These are phyloP conservation scores for Kazachstania africana DNA, from an alignment of 805 yeast genomes.

Conservation along the genomic window DNA sequence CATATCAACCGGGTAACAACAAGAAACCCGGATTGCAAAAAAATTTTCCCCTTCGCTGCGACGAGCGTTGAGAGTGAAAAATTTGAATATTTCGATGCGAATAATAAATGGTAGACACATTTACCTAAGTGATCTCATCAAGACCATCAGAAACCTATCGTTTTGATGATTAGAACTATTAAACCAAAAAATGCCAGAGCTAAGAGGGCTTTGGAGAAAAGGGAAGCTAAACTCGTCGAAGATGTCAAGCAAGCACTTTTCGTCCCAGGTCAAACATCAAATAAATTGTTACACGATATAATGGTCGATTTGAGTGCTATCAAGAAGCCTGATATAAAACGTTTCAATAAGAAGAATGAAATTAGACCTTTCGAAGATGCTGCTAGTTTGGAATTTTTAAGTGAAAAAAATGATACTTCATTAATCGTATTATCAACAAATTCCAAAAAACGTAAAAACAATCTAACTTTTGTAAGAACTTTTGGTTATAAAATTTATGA, in stretches of 20 bases:
- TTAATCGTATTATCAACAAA: slow-evolving; percentile 65
- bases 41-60: too few species aligned
- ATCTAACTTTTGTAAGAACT: slow-evolving; percentile 76
- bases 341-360: slow-evolving; percentile 81
- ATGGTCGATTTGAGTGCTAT: slow-evolving; percentile 80
- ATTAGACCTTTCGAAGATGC: slow-evolving; percentile 90
- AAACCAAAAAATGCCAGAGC: slow-evolving; percentile 93
- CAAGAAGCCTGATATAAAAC: slow-evolving; percentile 82
- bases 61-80: too few species aligned
- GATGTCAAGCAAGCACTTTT: slow-evolving; percentile 84
- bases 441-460: slow-evolving; percentile 89
- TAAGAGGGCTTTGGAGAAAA: slow-evolving; percentile 84
- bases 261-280: slow-evolving; percentile 78
- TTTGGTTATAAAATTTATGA: slow-evolving; percentile 86
- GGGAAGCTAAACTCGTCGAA: slow-evolving; percentile 80
- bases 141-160: too few species aligned
- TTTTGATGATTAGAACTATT: slow-evolving; percentile 33
- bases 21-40: too few species aligned
- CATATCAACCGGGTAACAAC: too few species aligned
- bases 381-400: slow-evolving; percentile 72
- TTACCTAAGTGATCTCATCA: too few species aligned
- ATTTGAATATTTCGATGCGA: too few species aligned
- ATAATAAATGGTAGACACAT: too few species aligned
- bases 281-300: slow-evolving; percentile 72
- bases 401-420: slow-evolving; percentile 90